Conservation (phyloP, 805 yeast genomes). For the Yamadazyma endophytica region DNA sequence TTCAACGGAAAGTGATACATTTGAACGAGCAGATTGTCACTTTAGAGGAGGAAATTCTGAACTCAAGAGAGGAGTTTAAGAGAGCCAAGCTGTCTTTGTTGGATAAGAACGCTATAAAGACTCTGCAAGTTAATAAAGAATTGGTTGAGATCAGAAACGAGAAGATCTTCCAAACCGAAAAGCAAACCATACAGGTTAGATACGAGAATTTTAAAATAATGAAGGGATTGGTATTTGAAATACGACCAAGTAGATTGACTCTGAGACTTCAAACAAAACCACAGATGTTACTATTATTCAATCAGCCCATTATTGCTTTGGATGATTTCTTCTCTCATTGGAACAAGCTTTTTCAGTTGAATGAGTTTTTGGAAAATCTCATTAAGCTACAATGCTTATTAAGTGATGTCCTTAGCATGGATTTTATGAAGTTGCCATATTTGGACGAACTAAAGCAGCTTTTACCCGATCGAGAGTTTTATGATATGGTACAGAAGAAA, state of each 20-base stretch:
- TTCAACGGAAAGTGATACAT: slow-evolving; percentile 11
- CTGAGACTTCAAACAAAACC: slow-evolving; percentile 3
- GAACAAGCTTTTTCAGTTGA: slow-evolving; percentile 21
- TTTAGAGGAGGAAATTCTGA: slow-evolving; percentile 6
- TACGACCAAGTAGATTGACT: slow-evolving; percentile 2
- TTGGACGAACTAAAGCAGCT: slow-evolving; percentile 16
- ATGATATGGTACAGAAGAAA: slow-evolving; percentile 27
- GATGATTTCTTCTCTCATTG: slow-evolving; percentile 24
- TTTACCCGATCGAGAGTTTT: slow-evolving; percentile 22
- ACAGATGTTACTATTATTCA: slow-evolving; percentile 16
- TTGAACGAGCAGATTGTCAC: slow-evolving; percentile 10
- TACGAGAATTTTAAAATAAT: slow-evolving; percentile 19
- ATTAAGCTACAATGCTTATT: slow-evolving; percentile 20
- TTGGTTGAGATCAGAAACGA: slow-evolving; percentile 6
- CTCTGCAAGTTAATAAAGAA: background rate
- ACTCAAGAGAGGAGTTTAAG: slow-evolving; percentile 1
- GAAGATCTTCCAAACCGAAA: slow-evolving; percentile 16
- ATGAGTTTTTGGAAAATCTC: slow-evolving; percentile 24
- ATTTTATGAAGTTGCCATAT: slow-evolving; percentile 18
- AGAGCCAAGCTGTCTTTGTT: background rate
- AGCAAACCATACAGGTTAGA: slow-evolving; percentile 23
- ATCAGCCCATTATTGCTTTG: slow-evolving; percentile 25
- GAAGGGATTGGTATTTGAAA: slow-evolving; percentile 19
- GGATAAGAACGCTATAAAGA: slow-evolving; percentile 3
- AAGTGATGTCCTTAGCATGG: slow-evolving; percentile 14